Percentiles rank a stretch among this genome's conserved stretches.
Conservation (phyloP, 805 yeast species). For the Trichomonascus vanleenenianus region DNA sequence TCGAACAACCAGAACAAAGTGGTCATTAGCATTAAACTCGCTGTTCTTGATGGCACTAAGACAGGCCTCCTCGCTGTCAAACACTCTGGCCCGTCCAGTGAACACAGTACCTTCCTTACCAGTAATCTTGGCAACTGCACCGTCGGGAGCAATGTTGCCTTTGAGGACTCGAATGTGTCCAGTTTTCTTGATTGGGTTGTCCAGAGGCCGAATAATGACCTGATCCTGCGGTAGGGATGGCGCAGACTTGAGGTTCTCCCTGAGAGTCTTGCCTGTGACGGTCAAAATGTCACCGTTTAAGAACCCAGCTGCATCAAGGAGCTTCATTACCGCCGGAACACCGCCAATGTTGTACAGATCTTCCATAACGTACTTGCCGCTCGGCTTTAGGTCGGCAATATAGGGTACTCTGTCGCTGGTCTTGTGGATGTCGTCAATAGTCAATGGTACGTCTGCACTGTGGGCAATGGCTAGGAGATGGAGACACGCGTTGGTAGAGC, state of each 20-base stretch:
- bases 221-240: conserved; percentile 66
- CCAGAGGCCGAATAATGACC: conserved; percentile 65
- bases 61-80: conserved; percentile 74
- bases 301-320: conserved; percentile 71
- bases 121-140: conserved; percentile 93
- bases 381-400: conserved; percentile 91
- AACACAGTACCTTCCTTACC: conserved; percentile 96
- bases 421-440: conserved; percentile 91
- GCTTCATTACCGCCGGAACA: conserved; percentile 92
- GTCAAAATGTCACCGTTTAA: conserved; percentile 72
- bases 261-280: conserved; percentile 87
- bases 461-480: conserved; percentile 91
- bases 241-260: conserved; percentile 57
- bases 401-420: conserved; percentile 85
- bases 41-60: conserved; percentile 78
- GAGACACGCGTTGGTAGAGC: conserved; percentile 91
- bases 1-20: conserved; percentile 88
- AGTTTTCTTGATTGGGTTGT: conserved; percentile 73
- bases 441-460: conserved; percentile 72
- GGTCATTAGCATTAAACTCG: conserved; percentile 85
- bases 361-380: conserved; percentile 96
- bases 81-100: conserved; percentile 83
- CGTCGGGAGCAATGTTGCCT: conserved; percentile 88
- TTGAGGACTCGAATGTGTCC: conserved; percentile 82
- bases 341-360: conserved; percentile 83